phyloP scores from a whole-genome alignment of 1,139 yeast genomes.

The Hyphopichia buzzinii region DNA sequence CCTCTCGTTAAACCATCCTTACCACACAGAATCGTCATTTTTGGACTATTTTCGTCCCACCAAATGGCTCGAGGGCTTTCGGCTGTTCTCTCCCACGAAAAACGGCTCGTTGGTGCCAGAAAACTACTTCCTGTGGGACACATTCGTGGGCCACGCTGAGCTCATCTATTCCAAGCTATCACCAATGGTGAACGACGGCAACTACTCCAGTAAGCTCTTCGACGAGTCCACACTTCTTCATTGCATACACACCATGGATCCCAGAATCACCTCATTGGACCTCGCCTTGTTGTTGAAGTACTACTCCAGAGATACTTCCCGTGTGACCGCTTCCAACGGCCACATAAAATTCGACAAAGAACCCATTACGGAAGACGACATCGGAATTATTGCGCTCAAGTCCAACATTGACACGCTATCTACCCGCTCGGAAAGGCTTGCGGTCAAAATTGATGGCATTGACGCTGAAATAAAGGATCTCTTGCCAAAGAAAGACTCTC shows the following conservation, averaged over 20 bases:
- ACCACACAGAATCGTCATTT: slow-evolving; percentile 2
- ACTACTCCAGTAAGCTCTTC: slow-evolving; percentile 20
- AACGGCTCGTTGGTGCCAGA: slow-evolving; percentile 20
- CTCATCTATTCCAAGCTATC: slow-evolving; percentile 9
- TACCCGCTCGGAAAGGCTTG: slow-evolving; percentile 18
- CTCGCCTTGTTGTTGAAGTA: slow-evolving; percentile 24
- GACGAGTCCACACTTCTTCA: slow-evolving; percentile 15
- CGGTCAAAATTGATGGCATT: slow-evolving; percentile 18
- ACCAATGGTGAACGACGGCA: slow-evolving; percentile 11
- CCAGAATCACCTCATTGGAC: slow-evolving; percentile 19
- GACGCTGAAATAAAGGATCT: slow-evolving; percentile 11
- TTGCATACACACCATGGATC: slow-evolving; percentile 11
- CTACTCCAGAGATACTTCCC: slow-evolving; percentile 20
- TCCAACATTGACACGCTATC: slow-evolving; percentile 19
- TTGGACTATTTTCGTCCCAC: slow-evolving; percentile 11
- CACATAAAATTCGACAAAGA: slow-evolving; percentile 6
- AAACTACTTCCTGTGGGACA: slow-evolving; percentile 25
- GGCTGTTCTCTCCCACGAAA: slow-evolving; percentile 6
- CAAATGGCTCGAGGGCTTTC: slow-evolving; percentile 10
- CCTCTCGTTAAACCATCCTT: slow-evolving; percentile 9
- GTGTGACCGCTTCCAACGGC: slow-evolving; percentile 25
- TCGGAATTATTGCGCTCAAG: slow-evolving; percentile 24
- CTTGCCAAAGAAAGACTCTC: slow-evolving; percentile 4
- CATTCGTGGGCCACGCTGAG: slow-evolving; percentile 16
- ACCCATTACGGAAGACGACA: slow-evolving; percentile 27